Percentiles rank a stretch among this genome's conserved stretches.
Conservation (phyloP, 1,284 basidiomycete species). For the Trichosporon sp. region DNA sequence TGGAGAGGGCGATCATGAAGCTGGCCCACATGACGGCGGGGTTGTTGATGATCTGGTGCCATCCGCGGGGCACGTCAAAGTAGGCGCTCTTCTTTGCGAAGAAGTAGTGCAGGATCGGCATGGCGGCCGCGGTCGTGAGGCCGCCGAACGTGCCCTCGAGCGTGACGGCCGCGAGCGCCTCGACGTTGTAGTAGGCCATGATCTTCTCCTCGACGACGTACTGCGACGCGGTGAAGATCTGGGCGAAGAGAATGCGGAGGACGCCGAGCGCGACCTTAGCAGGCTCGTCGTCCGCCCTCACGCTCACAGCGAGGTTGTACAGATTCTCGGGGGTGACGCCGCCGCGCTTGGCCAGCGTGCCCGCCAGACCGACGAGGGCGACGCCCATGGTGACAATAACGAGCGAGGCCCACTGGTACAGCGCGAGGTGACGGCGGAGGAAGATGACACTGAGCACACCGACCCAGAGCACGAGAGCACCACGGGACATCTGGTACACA, state of each 20-base stretch:
- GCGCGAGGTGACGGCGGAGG: constrained; percentile 58
- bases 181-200: constrained; percentile 76
- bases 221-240: constrained; percentile 59
- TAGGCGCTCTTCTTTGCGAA: constrained; percentile 65
- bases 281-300: constrained; percentile 37
- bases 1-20: constrained; percentile 71
- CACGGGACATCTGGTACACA: constrained; percentile 97
- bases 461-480: constrained; percentile 94
- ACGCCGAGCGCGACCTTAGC: constrained; percentile 57
- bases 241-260: constrained; percentile 89
- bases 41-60: constrained; percentile 77
- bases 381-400: constrained; percentile 87
- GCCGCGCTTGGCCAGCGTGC: constrained; percentile 63
- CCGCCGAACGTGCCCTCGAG: constrained; percentile 91
- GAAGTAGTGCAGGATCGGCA: constrained; percentile 51
- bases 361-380: constrained; percentile 82
- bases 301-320: constrained; percentile 1
- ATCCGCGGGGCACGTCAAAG: constrained; percentile 87
- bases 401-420: constrained; percentile 72
- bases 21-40: constrained; percentile 71
- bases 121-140: constrained; percentile 53
- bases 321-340: not conserved
- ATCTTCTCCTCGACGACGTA: constrained; percentile 87
- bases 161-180: constrained; percentile 89
- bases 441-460: constrained; percentile 89